Evolutionary conservation across 441 rosid species (phyloP), one percentile per base, ranked within the genome.

Genomic region (Aquilaria agallochum): DNA sequence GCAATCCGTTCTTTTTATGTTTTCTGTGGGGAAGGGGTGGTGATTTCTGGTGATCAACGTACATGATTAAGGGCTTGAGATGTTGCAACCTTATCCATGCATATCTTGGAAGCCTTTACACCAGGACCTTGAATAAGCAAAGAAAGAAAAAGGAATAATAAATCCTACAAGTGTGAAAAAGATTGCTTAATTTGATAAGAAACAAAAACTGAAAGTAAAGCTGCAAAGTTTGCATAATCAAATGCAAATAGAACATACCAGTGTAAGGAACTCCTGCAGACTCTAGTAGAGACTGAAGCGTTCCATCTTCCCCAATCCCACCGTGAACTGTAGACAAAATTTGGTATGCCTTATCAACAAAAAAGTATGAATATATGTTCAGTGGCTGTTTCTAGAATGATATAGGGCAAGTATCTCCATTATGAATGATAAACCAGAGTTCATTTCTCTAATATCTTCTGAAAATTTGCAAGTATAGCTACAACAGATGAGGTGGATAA

Each of bases 271-370:
- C 88, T 78, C 91, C 97, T 80, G 74, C 87, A 57, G 85, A 78
- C 69, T 83, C 94, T 78, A 94, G 75, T 66, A 94, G 69, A 57
- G 85, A 81, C 71, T 94, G 99, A 68, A 94, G 80, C 11, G 97
- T 91, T 53, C 99, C 97, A 70, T 94, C 91, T 80, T 94, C 99
- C 69, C 99, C 99, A 11, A 94, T 89, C 74, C 97, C 99, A 72
- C 97, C 99, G 69, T 94, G 99, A 62, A 84, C 99, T 91, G 78
- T 63, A 62, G 51, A 65, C 63, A 69, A 59, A 27, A 51, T 11
- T 9, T 58, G 12, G 62, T 58, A 36, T 36, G 42, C 42, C 42
- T 2, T 36, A 36, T 5, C 42, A 36, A 36, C 42, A 36, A 1
- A 36, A 36, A 8, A 36, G 42, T 20, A 20, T 20, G 27, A 66